These are phyloP conservation scores for Triangularia verruculosa DNA, from an alignment of 2,329 filamentous ascomycete species.

Conservation along the genomic window DNA sequence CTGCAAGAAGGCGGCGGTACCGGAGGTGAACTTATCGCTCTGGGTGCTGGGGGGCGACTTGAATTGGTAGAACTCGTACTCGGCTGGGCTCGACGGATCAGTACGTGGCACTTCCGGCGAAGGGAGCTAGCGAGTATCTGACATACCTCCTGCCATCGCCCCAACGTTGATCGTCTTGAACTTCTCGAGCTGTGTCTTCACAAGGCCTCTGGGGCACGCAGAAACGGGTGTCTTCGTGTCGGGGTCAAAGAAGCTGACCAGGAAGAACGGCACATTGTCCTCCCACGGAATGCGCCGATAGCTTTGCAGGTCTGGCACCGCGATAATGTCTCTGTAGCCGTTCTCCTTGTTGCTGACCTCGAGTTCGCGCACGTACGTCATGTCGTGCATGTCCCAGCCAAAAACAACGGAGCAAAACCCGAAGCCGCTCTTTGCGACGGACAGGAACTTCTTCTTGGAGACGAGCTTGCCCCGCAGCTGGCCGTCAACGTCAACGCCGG, in stretches of 20 bases:
- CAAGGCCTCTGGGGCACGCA: conserved; percentile 74
- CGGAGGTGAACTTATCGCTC: conserved; percentile 55
- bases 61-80: conserved; percentile 96
- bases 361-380: conserved; percentile 82
- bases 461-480: conserved; percentile 85
- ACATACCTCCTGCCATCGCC: conserved; percentile 84
- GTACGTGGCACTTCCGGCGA: neutral
- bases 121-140: neutral
- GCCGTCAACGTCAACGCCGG: conserved; percentile 83
- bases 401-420: conserved; percentile 94
- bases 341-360: conserved; percentile 87
- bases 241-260: conserved; percentile 80
- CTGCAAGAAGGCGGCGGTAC: conserved; percentile 68
- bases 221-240: conserved; percentile 69
- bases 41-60: conserved; percentile 57
- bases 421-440: conserved; percentile 75
- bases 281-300: conserved; percentile 92
- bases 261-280: conserved; percentile 78
- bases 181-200: conserved; percentile 67
- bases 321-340: conserved; percentile 82
- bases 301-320: conserved; percentile 72
- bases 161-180: conserved; percentile 66
- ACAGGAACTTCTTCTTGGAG: conserved; percentile 89
- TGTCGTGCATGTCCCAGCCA: conserved; percentile 96
- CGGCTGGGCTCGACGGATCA: conserved; percentile 52